Conservation (phyloP, 2,329 filamentous ascomycete species). For the Meredithiella fracta region DNA sequence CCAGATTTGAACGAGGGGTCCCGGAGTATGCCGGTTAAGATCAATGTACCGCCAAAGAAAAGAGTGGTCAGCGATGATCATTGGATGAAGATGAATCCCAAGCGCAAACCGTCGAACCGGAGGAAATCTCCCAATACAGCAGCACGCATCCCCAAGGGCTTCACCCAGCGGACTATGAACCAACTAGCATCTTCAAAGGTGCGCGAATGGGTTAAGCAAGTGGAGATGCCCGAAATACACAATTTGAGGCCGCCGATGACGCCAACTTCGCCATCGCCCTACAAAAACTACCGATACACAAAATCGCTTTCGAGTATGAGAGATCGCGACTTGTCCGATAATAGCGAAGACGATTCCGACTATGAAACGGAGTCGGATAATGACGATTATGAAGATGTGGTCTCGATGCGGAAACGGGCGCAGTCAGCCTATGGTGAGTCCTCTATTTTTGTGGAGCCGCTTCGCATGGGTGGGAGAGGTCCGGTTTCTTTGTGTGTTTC, state of each 20-base stretch:
- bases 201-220: constrained; percentile 42
- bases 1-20: constrained; percentile 8
- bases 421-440: constrained; percentile 5
- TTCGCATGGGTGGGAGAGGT: constrained; percentile 5
- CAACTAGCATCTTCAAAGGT: constrained; percentile 43
- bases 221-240: constrained; percentile 31
- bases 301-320: constrained; percentile 11
- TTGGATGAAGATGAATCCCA: constrained; percentile 52
- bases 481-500: constrained; percentile 16
- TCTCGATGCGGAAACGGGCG: neutral
- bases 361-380: constrained; percentile 3
- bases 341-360: constrained; percentile 4
- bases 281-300: constrained; percentile 8
- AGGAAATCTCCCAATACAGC: constrained; percentile 17
- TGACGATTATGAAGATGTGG: neutral
- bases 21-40: constrained; percentile 18
- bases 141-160: constrained; percentile 38
- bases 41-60: constrained; percentile 59
- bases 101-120: constrained; percentile 26
- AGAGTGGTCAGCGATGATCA: constrained; percentile 85
- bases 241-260: constrained; percentile 1
- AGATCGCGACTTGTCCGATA: constrained; percentile 2
- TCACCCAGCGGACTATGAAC: constrained; percentile 37
- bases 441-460: constrained; percentile 10
- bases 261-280: constrained; percentile 3